Evolutionary conservation across 139 green algal genomes (phyloP).

Genomic region (Desmodesmus armatus): DNA sequence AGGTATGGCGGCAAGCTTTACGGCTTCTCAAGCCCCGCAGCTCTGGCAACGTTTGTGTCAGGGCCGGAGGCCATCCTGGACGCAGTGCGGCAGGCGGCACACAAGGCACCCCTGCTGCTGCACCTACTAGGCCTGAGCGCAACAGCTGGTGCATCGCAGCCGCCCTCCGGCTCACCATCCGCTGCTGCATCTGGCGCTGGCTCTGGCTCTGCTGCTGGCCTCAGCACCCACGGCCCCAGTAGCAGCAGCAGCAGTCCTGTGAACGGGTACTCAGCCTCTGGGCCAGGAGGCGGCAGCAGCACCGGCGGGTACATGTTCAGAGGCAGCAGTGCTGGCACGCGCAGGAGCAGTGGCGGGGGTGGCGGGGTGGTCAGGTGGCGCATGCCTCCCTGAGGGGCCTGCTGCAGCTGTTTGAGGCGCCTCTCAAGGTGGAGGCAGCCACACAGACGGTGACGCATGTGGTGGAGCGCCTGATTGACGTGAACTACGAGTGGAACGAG

Average conservation of each 20-base stretch:
- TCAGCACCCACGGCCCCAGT: not conserved
- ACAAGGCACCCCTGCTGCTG: constrained; percentile 54
- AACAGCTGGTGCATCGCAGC: too few relatives aligned
- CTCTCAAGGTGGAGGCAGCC: constrained; percentile 67
- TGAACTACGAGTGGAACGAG: constrained; percentile 81
- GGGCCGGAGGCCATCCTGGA: constrained; percentile 37
- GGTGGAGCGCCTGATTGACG: constrained; percentile 73
- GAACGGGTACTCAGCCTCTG: too few relatives aligned
- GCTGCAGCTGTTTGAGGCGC: constrained; percentile 14
- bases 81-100: constrained; percentile 35
- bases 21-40: constrained; percentile 48
- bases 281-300: constrained; percentile 4
- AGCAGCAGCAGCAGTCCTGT: not conserved
- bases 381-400: constrained; percentile 19
- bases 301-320: too few relatives aligned
- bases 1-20: constrained; percentile 48
- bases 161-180: not conserved
- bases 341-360: not conserved
- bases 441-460: constrained; percentile 82
- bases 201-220: too few relatives aligned
- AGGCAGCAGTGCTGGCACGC: not conserved
- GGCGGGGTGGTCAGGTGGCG: too few relatives aligned
- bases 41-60: constrained; percentile 45
- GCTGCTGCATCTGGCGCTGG: not conserved
- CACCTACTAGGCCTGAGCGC: constrained; percentile 53